These are phyloP conservation scores for Yarrowia yakushimensis DNA, from an alignment of 805 yeast species.

Conservation along the genomic window DNA sequence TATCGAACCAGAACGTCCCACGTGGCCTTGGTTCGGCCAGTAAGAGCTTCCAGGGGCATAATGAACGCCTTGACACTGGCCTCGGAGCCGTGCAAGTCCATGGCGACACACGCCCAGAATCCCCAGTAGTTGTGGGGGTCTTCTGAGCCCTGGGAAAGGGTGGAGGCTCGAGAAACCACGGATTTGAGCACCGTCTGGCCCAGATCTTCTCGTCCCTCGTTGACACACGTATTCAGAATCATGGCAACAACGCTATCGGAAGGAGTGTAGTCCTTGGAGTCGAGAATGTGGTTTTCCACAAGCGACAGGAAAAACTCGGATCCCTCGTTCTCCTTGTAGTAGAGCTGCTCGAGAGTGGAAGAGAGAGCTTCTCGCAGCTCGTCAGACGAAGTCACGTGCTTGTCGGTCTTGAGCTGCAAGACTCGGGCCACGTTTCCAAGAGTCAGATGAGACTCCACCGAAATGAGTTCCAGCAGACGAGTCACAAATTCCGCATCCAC, in stretches of 20 bases:
- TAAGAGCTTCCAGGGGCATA: not conserved
- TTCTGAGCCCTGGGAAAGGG: not conserved
- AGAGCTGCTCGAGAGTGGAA: not conserved
- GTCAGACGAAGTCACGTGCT: not conserved
- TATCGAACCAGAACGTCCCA: conserved; percentile 41
- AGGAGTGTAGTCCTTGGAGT: not conserved
- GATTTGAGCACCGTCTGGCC: conserved; percentile 8
- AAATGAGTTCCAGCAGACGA: not conserved
- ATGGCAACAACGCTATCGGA: conserved; percentile 2
- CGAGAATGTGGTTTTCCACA: conserved; percentile 3
- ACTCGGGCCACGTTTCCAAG: conserved; percentile 11
- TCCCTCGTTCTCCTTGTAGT: conserved; percentile 13
- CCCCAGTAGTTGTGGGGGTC: conserved; percentile 12
- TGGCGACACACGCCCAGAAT: not conserved
- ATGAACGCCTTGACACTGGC: not conserved
- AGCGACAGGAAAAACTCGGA: conserved; percentile 11
- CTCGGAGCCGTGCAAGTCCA: not conserved
- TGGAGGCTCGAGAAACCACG: not conserved
- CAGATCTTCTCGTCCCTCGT: conserved; percentile 1
- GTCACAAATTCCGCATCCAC: conserved; percentile 27
- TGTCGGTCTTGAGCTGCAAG: not conserved
- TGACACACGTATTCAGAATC: not conserved
- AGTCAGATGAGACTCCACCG: not conserved
- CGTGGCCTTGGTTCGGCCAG: conserved; percentile 33
- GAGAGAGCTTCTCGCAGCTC: not conserved